Conservation (phyloP, 148 eudicot genomes). For the Polygonum aviculare region DNA sequence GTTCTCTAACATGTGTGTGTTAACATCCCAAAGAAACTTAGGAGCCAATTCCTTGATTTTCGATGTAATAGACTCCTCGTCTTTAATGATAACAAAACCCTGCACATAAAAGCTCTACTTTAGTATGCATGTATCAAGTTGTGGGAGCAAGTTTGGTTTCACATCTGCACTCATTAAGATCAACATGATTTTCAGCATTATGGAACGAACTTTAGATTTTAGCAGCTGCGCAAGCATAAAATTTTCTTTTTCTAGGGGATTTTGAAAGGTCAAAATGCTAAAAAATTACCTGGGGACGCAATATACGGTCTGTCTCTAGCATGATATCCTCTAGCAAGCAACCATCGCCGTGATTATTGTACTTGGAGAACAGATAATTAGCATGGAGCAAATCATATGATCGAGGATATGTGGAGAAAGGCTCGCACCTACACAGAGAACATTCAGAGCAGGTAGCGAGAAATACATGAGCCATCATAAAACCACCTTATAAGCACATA, state of each 20-base stretch:
- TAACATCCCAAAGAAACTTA: conserved; percentile 81
- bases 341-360: conserved; percentile 45
- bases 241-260: background rate
- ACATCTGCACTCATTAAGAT: background rate
- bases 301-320: conserved; percentile 90
- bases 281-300: conserved; percentile 73
- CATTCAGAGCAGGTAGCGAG: background rate
- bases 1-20: conserved; percentile 53
- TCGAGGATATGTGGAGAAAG: conserved; percentile 95
- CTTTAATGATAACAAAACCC: conserved; percentile 85
- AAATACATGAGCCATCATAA: background rate
- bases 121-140: background rate
- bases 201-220: background rate
- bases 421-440: conserved; percentile 62
- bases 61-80: conserved; percentile 49
- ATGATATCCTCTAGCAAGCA: conserved; percentile 82
- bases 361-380: conserved; percentile 64
- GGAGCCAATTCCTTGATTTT: conserved; percentile 53
- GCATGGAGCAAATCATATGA: conserved; percentile 90
- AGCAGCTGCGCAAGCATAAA: background rate
- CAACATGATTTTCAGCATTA: background rate
- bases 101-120: conserved; percentile 23
- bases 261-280: background rate
- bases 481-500: background rate
- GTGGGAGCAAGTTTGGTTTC: background rate